Evolutionary conservation across 768 basidiomycete species (phyloP), one percentile per base, ranked within the genome.

Genomic region (Xerocomellus chrysenteron): DNA sequence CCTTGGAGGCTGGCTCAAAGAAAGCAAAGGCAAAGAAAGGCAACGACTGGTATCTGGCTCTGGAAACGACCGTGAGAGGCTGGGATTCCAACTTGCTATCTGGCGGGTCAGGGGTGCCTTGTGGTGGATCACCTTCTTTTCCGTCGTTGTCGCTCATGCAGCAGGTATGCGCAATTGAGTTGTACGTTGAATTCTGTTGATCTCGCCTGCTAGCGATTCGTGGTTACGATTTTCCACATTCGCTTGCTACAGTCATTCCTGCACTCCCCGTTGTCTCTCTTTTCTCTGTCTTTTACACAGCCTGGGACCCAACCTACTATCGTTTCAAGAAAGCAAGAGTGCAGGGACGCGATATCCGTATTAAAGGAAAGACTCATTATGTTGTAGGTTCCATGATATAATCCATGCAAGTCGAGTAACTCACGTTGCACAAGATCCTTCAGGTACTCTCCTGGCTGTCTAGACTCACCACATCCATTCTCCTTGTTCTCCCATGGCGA

Each of bases 231-330:
- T 68, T 66, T 33, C 63, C 72, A 8, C 58, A 5, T 50, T 40
- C 33, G 6, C 54, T 68, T 13, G 30, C 54, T 1, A 45, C 68
- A 35, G 44, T 74, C 39, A 64, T 71, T 48, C 80, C 80, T 11
- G 58, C 68, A 5, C 73, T 87, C 49, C 85, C 89, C 3, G 30
- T 76, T 4, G 43, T 89, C 19, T 72, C 77, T 30, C 43, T 85
- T 1, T 12, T 82, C 16, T 92, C 92, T 19, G 65, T 94, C 16
- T 65, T 87, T 7, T 95, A 93, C 87, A 84, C 85, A 1, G 83
- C 80, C 2, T 96, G 94, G 94, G 86, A 96, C 67, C 93, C 92
- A 13, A 89, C 88, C 19, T 93, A 92, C 70, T 72, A 80, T 24
- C 75, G 80, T 11, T 74, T 82, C 52, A 79, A 79, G 60, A 79